Percentiles rank a stretch among this genome's conserved stretches.
Evolutionary conservation across 2,329 filamentous ascomycete genomes (phyloP).

Genomic region (Spiromastix sp.): DNA sequence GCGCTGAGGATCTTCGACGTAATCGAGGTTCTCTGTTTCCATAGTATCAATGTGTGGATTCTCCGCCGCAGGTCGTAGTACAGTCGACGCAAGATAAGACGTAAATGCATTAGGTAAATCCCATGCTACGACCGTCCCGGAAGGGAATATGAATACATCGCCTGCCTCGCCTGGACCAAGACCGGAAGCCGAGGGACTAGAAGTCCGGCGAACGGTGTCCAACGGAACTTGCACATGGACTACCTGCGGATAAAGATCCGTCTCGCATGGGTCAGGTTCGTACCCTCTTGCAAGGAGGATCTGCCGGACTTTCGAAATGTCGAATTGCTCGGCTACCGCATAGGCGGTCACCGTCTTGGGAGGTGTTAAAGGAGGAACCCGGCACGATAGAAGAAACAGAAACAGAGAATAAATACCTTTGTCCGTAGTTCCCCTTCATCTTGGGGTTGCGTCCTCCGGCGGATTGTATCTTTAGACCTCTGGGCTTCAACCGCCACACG

Average conservation of each 20-base stretch:
- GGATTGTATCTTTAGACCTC: constrained; percentile 42
- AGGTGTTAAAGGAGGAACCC: constrained; percentile 1
- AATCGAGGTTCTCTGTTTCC: constrained; percentile 86
- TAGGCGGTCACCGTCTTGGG: constrained; percentile 50
- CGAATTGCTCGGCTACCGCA: constrained; percentile 58
- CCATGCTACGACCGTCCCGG: constrained; percentile 89
- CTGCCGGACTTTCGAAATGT: constrained; percentile 47
- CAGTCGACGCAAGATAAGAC: constrained; percentile 56
- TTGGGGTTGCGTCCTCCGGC: constrained; percentile 34
- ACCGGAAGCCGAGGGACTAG: constrained; percentile 29
- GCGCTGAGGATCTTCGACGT: constrained; percentile 60
- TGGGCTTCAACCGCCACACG: constrained; percentile 82
- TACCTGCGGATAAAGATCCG: constrained; percentile 54
- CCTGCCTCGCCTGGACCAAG: constrained; percentile 45
- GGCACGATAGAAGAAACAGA: background rate
- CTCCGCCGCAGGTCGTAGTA: constrained; percentile 65
- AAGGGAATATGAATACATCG: constrained; percentile 93
- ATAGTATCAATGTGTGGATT: constrained; percentile 60
- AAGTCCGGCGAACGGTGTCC: constrained; percentile 34
- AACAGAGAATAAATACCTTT: constrained; percentile 20
- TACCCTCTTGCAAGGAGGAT: constrained; percentile 50
- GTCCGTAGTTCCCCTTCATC: constrained; percentile 27
- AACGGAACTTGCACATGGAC: constrained; percentile 47
- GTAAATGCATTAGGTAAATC: constrained; percentile 68
- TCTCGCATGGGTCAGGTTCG: constrained; percentile 51